Conservation (phyloP, 352 stramenopile species). For the Globisporangium megalacanthum region DNA sequence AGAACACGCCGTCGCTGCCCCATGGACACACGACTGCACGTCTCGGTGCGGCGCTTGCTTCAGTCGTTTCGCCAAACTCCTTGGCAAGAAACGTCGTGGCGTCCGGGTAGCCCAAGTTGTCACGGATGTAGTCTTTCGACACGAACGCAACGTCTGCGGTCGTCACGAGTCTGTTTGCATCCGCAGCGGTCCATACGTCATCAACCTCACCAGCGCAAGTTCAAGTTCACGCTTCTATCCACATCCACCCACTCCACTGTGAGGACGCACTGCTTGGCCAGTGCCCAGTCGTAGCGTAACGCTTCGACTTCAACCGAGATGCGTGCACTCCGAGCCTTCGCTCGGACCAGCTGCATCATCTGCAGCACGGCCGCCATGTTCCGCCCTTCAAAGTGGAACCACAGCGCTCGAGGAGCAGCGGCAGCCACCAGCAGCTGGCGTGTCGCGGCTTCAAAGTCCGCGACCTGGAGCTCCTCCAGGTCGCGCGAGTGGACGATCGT, state of each 20-base stretch:
- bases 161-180: constrained; percentile 29
- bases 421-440: constrained; percentile 10
- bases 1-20: constrained; percentile 55
- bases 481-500: constrained; percentile 68
- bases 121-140: constrained; percentile 69
- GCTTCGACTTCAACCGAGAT: constrained; percentile 72
- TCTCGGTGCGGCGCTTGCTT: constrained; percentile 6
- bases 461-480: constrained; percentile 43
- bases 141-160: constrained; percentile 50
- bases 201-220: no score
- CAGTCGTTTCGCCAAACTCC: not conserved
- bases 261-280: constrained; percentile 40
- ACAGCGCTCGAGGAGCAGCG: constrained; percentile 12
- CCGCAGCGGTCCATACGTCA: not conserved
- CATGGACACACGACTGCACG: constrained; percentile 62
- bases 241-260: not conserved
- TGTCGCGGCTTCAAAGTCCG: constrained; percentile 33
- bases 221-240: not conserved
- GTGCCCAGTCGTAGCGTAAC: constrained; percentile 51
- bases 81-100: constrained; percentile 37
- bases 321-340: constrained; percentile 9
- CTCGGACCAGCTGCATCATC: constrained; percentile 50
- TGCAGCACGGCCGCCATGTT: constrained; percentile 53
- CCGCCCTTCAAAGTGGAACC: constrained; percentile 70
- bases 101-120: constrained; percentile 36